Conservation (phyloP, 441 rosid genomes). For the Aleurites moluccanus region DNA sequence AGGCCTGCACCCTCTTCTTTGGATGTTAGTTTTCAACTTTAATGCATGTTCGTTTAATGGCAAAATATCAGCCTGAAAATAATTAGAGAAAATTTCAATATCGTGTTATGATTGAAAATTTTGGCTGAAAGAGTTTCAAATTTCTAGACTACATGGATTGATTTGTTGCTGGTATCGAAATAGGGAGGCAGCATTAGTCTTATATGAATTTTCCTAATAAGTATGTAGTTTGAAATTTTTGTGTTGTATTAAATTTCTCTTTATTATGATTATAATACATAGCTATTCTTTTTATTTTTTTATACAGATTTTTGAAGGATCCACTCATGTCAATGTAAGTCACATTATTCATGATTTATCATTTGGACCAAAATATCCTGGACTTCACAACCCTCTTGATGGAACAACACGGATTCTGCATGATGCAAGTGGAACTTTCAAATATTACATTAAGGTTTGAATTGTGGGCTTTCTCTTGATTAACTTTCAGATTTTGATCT, state of each 20-base stretch:
- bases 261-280: neutral
- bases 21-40: neutral
- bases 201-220: neutral
- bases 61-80: neutral
- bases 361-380: conserved; percentile 93
- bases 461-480: neutral
- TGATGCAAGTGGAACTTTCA: conserved; percentile 81
- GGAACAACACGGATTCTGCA: conserved; percentile 65
- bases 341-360: conserved; percentile 83
- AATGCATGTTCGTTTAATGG: neutral
- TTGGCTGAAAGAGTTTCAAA: neutral
- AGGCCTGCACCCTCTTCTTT: neutral
- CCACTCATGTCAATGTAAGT: conserved; percentile 80
- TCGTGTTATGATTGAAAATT: neutral
- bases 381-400: conserved; percentile 88
- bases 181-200: too few species aligned
- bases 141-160: neutral
- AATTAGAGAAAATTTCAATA: neutral
- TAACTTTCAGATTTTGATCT: neutral
- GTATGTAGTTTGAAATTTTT: neutral
- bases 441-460: conserved; percentile 90
- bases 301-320: conserved; percentile 77
- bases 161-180: neutral
- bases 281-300: conserved; percentile 6
- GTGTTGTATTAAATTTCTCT: neutral